Percentiles rank a stretch among this genome's conserved stretches.
Conservation (phyloP, 2,329 filamentous ascomycete genomes). For the Elsinoe batatas region DNA sequence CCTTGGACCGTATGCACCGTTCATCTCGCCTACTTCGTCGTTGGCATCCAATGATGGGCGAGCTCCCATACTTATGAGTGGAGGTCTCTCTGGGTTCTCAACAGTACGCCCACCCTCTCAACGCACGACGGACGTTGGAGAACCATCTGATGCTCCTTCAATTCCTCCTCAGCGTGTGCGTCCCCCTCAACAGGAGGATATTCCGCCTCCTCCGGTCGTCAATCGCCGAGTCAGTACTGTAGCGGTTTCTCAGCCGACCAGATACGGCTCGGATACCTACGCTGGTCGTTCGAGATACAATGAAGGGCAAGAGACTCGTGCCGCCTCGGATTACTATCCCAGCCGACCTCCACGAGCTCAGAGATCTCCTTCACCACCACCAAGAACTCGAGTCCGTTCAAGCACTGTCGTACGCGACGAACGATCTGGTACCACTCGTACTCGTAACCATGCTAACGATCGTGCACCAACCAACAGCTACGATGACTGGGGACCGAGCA, state of each 20-base stretch:
- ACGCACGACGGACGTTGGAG: neutral
- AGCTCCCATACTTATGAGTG: constrained; percentile 6
- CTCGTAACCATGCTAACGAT: neutral
- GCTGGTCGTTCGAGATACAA: neutral
- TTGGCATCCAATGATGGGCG: neutral
- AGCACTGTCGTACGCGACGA: neutral
- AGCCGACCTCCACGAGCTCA: neutral
- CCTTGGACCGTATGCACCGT: constrained; percentile 1
- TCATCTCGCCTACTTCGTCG: neutral
- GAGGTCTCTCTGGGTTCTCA: constrained; percentile 1
- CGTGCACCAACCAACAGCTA: neutral
- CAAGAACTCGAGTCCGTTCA: neutral
- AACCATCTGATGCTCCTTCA: neutral
- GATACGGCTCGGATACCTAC: neutral
- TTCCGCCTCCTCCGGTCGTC: neutral
- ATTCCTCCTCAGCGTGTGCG: neutral
- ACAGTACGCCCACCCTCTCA: neutral
- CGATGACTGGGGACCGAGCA: neutral
- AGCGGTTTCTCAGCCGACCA: neutral
- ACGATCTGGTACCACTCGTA: neutral
- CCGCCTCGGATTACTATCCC: constrained; percentile 1
- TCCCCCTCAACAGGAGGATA: neutral
- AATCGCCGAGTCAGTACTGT: neutral
- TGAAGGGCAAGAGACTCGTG: neutral
- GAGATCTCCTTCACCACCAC: neutral